Base-by-base conservation (phyloP, 2,329 filamentous ascomycete genomes). In the Fusarium heterosporum region DNA sequence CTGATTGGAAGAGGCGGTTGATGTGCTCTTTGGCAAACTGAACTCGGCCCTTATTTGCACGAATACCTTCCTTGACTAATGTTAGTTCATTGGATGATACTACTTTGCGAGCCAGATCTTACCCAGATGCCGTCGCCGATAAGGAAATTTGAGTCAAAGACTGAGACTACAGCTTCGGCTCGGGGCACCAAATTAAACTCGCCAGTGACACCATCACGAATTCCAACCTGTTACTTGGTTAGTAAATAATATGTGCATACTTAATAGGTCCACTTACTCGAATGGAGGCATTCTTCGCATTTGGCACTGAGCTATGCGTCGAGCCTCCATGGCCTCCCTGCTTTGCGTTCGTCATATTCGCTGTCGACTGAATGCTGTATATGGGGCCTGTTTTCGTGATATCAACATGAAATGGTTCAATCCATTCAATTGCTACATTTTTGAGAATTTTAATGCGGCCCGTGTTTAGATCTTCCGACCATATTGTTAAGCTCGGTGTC, bases 41-140 rank as follows among this genome's bases (percentile, higher is more conserved):
- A 0, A 61, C 47, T 0, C 56, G 41, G 5, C 58, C 56, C 4
- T 61, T 61, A 25, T 61, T 61, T 3, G 58, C 58, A 16, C 58
- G 58, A 1, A 61, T 61, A 0, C 58, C 58, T 8, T 61, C 58
- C 58, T 61, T 30, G 1, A 4, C 1, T 2, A 11, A 0, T 25
- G 8, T 61, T 2, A 41, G 55, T 19, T 22, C 22, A 22, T 22
- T 22, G n/a, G n/a, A n/a, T n/a, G n/a, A n/a, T n/a, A n/a, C n/a
- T n/a, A n/a, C n/a, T n/a, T n/a, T n/a, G n/a, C n/a, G n/a, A n/a
- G n/a, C n/a, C n/a, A n/a, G 1, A 1, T 16, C 43, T 12, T 9
- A 61, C 58, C 58, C 58, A 61, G 3, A 61, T 61, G 0, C 58
- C 58, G 55, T 61, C 58, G 1, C 58, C 58, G 0, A 61, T 61